A percentile compares a stretch with the other conserved stretches of the same genome.
phyloP scores from a whole-genome alignment of 116 monocot genomes.

The Dioscorea cayenensis region DNA sequence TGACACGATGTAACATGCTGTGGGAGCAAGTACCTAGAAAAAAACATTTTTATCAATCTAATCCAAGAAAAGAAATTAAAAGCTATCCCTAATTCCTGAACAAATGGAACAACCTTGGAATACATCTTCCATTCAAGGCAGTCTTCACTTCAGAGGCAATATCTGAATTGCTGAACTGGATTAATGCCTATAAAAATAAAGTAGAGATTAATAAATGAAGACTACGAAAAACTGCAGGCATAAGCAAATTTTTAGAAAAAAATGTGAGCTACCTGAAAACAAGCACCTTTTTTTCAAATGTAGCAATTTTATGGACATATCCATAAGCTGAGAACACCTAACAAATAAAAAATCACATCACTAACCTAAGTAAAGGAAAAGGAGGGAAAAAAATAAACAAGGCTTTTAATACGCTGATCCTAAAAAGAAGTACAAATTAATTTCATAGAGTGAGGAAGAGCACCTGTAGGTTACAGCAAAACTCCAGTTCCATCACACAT shows the following conservation, averaged over 20 bases:
- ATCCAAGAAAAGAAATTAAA: neutral
- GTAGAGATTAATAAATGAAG: neutral
- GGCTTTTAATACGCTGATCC: neutral
- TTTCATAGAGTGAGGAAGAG: neutral
- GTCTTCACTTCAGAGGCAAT: slow-evolving; percentile 48
- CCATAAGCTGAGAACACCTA: slow-evolving; percentile 71
- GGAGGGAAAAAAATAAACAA: neutral
- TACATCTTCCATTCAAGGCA: slow-evolving; percentile 62
- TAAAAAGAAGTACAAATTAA: neutral
- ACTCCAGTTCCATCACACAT: slow-evolving; percentile 10
- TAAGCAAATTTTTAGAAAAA: neutral
- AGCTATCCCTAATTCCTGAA: neutral
- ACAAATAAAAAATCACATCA: neutral
- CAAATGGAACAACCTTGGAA: slow-evolving; percentile 30
- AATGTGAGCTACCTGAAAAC: slow-evolving; percentile 44
- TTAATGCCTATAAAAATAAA: slow-evolving; percentile 33
- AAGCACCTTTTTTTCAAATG: slow-evolving; percentile 66
- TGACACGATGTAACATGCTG: slow-evolving; percentile 32
- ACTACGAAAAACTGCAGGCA: neutral
- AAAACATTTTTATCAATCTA: neutral
- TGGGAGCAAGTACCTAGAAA: slow-evolving; percentile 43
- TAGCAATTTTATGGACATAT: slow-evolving; percentile 67
- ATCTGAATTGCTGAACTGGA: slow-evolving; percentile 46
- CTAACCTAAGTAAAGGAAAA: neutral
- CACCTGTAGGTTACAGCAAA: neutral